Base-by-base conservation (phyloP, 1,139 yeast genomes). In the Waltiozyma sp. region DNA sequence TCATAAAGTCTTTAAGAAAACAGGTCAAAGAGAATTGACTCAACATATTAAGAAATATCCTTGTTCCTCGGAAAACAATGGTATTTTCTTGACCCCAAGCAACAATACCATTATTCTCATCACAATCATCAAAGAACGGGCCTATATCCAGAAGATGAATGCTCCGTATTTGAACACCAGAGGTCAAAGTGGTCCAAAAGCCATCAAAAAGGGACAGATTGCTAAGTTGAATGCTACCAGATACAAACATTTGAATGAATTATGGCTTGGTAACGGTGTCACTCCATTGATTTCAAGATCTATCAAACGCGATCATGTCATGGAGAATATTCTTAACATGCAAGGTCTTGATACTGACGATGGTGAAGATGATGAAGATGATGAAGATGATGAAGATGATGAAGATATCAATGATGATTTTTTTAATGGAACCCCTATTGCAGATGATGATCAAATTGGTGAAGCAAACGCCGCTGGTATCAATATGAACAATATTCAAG, bases 141-240 rank as follows among this genome's bases (percentile, higher is more conserved):
- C 38, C 37, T 55, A 61, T 19, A 49, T 61, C 31, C 61, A 74
- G 21, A 68, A 73, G 6, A 43, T 58, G 41, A 50, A 54, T 15
- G 83, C 85, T 0, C 91, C 91, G 2, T 83, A 81, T 54, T 63
- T 83, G 55, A 80, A 85, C 41, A 65, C 69, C 6, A 87, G 81
- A 57, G 93, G 93, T 26, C 91, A 83, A 57, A 72, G 80, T 11
- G 81, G 82, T 40, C 64, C 68, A 10, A 71, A 70, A 21, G 66
- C 75, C 8, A 64, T 68, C 48, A 67, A 70, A 14, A 72, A 75
- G 11, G 78, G 78, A 24, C 77, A 72, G 44, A 53, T 65, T 28
- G 84, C 86, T 0, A 66, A 66, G 0, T 65, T 82, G 46, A 73
- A 71, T 52, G 49, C 63, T 23, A 65, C 62, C 35, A 66, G 91